Conservation (phyloP, 495 filamentous ascomycete genomes). For the Cercophora newfieldiana region DNA sequence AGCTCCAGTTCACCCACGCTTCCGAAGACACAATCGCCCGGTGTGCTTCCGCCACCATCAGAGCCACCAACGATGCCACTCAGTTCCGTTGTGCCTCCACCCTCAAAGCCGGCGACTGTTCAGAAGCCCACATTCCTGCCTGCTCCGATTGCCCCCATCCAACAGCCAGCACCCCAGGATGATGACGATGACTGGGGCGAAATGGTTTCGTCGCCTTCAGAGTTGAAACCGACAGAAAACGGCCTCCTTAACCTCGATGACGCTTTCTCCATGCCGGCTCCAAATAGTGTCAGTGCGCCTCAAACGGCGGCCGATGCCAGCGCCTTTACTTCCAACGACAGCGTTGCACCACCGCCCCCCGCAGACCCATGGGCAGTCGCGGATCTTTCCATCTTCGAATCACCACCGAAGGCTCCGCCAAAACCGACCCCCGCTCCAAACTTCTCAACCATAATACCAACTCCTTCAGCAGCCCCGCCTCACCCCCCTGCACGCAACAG, state of each 20-base stretch:
- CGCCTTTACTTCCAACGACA: background rate
- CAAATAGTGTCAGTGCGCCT: background rate
- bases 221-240: conserved; percentile 17
- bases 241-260: conserved; percentile 13
- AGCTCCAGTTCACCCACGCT: conserved; percentile 25
- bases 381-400: conserved; percentile 43
- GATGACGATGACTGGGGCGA: conserved; percentile 58
- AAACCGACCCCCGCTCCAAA: background rate
- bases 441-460: background rate
- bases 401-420: conserved; percentile 14
- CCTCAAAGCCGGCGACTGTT: background rate
- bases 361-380: conserved; percentile 37
- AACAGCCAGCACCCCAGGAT: conserved; percentile 17
- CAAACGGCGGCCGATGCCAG: background rate
- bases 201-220: conserved; percentile 51
- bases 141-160: background rate
- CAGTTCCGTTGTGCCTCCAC: background rate
- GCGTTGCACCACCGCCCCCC: background rate
- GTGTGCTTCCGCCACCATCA: background rate
- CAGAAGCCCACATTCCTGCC: background rate
- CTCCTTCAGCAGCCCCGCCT: background rate
- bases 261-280: conserved; percentile 10
- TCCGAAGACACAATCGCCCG: background rate
- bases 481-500: background rate
- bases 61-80: background rate